Evolutionary conservation across 202 grass and related monocot species (phyloP).

Genomic region (Panicum virgatum): DNA sequence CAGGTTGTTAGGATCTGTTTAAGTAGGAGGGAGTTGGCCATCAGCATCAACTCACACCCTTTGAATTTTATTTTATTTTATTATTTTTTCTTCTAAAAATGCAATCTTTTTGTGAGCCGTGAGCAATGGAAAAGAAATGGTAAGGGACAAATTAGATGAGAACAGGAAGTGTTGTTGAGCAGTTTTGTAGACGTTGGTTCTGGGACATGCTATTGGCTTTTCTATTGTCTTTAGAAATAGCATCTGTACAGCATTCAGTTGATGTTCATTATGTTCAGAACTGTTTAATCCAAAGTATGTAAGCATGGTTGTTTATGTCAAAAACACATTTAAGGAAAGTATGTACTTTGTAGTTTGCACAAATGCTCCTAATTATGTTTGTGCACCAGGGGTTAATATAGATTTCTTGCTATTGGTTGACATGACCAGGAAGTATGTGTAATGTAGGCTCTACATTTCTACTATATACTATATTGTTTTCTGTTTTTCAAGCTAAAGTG

Average conservation of each 20-base stretch:
- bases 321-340: neutral
- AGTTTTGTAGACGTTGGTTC: neutral
- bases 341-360: neutral
- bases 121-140: neutral
- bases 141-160: neutral
- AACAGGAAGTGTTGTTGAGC: neutral
- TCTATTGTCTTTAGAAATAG: neutral
- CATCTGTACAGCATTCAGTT: too few species aligned
- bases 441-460: neutral
- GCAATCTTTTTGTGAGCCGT: neutral
- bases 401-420: neutral
- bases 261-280: neutral
- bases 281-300: neutral
- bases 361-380: neutral
- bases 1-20: slow-evolving; percentile 30
- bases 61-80: neutral
- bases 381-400: neutral
- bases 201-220: neutral
- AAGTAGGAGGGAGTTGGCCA: slow-evolving; percentile 35
- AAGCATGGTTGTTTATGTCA: neutral
- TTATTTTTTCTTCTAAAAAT: neutral
- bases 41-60: slow-evolving; percentile 12
- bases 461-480: neutral
- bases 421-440: neutral
- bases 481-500: neutral